Percentiles rank a stretch among this genome's conserved stretches.
phyloP scores from a whole-genome alignment of 129 eudicot genomes.

The Artemisia annua region DNA sequence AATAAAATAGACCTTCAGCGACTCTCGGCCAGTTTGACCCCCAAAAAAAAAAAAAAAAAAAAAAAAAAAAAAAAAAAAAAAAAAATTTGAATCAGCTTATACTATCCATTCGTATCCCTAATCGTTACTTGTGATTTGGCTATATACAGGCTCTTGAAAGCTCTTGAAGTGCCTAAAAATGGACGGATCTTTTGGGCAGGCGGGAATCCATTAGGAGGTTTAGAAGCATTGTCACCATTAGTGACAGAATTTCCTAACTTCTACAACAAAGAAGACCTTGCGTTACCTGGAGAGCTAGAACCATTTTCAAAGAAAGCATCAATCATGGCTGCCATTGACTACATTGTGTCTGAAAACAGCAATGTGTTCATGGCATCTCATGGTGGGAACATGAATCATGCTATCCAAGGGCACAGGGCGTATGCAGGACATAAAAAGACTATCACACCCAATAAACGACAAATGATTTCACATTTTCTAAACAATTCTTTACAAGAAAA shows the following conservation, averaged over 20 bases:
- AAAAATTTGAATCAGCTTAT: neutral
- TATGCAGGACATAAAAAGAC: constrained; percentile 94
- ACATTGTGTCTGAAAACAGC: constrained; percentile 83
- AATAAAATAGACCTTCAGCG: neutral
- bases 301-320: constrained; percentile 76
- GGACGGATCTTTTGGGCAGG: constrained; percentile 93
- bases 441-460: constrained; percentile 91
- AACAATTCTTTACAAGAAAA: constrained; percentile 61
- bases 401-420: constrained; percentile 91
- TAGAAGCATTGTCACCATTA: constrained; percentile 60
- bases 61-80: no score
- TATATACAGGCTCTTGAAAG: constrained; percentile 74
- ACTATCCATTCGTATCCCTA: neutral
- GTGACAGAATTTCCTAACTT: constrained; percentile 68
- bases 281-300: constrained; percentile 76
- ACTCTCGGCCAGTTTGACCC: neutral
- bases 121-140: neutral
- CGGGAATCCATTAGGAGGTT: constrained; percentile 82
- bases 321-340: constrained; percentile 85
- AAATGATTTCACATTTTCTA: constrained; percentile 68
- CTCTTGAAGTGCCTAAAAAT: constrained; percentile 77
- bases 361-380: constrained; percentile 98
- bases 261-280: constrained; percentile 91
- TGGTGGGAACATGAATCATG: constrained; percentile 98
- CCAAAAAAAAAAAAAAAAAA: no score